Evolutionary conservation across 2,329 filamentous ascomycete species (phyloP).

Genomic region (Exophiala viscosa): DNA sequence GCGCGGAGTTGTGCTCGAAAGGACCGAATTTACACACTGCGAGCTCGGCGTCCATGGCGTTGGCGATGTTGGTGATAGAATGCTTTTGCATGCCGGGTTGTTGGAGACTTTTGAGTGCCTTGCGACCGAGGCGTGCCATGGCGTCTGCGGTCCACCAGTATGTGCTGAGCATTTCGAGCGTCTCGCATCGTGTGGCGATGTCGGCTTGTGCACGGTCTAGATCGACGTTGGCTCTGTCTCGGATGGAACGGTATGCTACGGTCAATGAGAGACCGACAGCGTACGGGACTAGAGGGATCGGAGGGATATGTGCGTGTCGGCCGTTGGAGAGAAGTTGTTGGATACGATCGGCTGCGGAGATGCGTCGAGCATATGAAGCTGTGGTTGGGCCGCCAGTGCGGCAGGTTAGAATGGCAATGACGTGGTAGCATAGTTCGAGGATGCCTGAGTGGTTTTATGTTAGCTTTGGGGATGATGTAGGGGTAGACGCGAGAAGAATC

Average conservation of each 20-base stretch:
- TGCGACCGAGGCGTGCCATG: conserved; percentile 40
- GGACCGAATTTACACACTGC: conserved; percentile 28
- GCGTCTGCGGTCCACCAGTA: conserved; percentile 42
- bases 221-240: conserved; percentile 45
- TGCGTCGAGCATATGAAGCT: conserved; percentile 52
- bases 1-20: conserved; percentile 16
- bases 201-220: conserved; percentile 35
- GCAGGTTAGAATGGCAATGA: conserved; percentile 55
- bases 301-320: conserved; percentile 37
- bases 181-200: conserved; percentile 35
- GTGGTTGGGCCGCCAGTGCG: conserved; percentile 49
- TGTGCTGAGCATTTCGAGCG: conserved; percentile 35
- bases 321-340: conserved; percentile 43
- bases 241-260: conserved; percentile 56
- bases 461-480: not conserved
- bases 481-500: not conserved
- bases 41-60: conserved; percentile 42
- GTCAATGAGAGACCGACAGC: conserved; percentile 54
- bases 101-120: conserved; percentile 33
- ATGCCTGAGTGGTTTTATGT: conserved; percentile 36
- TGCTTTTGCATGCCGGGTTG: conserved; percentile 31
- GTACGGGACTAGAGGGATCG: conserved; percentile 55
- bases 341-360: conserved; percentile 54
- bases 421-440: conserved; percentile 56
- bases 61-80: conserved; percentile 43